Conservation (phyloP, 129 eudicot genomes). For the Helianthus tuberosus region DNA sequence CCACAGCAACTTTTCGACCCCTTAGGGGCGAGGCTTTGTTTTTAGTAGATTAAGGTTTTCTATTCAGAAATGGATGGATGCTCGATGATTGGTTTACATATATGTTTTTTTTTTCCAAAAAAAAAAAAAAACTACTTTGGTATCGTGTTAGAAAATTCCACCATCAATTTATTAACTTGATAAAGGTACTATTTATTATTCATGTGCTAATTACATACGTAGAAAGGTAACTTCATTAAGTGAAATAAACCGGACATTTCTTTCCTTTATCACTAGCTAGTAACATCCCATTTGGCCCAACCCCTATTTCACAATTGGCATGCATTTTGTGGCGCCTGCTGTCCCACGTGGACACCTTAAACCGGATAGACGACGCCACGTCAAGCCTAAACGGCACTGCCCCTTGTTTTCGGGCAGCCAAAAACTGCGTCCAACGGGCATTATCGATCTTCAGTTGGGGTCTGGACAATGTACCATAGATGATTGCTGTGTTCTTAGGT, state of each 20-base stretch:
- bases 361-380: conserved; percentile 62
- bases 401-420: conserved; percentile 53
- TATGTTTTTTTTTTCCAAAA: too few species aligned
- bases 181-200: too few species aligned
- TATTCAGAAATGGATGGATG: too few species aligned
- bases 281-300: conserved; percentile 71
- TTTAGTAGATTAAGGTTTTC: too few species aligned
- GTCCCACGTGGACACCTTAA: conserved; percentile 68
- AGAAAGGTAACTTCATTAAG: conserved; percentile 18
- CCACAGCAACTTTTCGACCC: too few species aligned
- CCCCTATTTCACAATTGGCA: conserved; percentile 60
- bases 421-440: conserved; percentile 53
- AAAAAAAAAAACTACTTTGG: too few species aligned
- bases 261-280: conserved; percentile 43
- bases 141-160: too few species aligned
- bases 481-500: conserved; percentile 56
- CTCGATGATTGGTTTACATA: too few species aligned
- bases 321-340: conserved; percentile 70
- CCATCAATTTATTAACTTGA: too few species aligned
- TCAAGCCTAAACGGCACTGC: conserved; percentile 54
- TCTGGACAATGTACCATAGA: conserved; percentile 56
- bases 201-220: background rate
- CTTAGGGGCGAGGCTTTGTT: too few species aligned
- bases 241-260: conserved; percentile 74
- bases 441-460: conserved; percentile 43